Percentiles rank a stretch among this genome's conserved stretches.
Evolutionary conservation across 805 yeast species (phyloP).

Genomic region (Wickerhamiella nectarea): DNA sequence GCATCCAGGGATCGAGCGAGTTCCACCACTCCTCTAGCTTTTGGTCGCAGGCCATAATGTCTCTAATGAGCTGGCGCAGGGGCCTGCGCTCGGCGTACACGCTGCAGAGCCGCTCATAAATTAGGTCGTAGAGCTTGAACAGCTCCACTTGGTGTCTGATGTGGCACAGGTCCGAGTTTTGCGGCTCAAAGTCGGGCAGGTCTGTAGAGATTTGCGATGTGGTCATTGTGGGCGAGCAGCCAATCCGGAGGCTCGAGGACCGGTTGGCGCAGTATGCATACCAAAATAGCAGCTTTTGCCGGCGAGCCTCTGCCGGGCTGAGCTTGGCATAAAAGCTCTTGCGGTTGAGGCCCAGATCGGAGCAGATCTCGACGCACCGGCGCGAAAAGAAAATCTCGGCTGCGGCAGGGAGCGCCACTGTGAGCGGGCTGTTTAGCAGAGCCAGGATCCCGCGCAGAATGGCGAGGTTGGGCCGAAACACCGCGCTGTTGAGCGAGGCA

Average conservation of each 20-base stretch:
- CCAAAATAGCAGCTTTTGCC: slow-evolving; percentile 36
- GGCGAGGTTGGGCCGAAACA: slow-evolving; percentile 36
- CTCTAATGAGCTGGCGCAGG: slow-evolving; percentile 10
- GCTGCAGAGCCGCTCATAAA: slow-evolving; percentile 14
- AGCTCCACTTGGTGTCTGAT: slow-evolving; percentile 8
- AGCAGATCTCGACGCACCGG: slow-evolving; percentile 36
- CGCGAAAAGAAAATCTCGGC: slow-evolving; percentile 2
- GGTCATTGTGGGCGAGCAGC: slow-evolving; percentile 35
- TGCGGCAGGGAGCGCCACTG: neutral
- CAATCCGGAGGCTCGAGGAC: slow-evolving; percentile 33
- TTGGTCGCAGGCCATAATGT: slow-evolving; percentile 9
- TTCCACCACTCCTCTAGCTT: slow-evolving; percentile 15
- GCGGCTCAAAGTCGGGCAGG: slow-evolving; percentile 7
- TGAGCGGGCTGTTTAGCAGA: neutral
- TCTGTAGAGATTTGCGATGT: slow-evolving; percentile 14
- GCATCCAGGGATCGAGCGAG: slow-evolving; percentile 9
- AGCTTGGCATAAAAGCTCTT: slow-evolving; percentile 32
- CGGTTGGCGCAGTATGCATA: slow-evolving; percentile 35
- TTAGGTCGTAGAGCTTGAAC: slow-evolving; percentile 11
- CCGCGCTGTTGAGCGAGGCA: slow-evolving; percentile 36
- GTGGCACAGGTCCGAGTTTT: slow-evolving; percentile 3
- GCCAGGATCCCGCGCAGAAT: slow-evolving; percentile 32
- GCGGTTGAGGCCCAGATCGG: slow-evolving; percentile 44
- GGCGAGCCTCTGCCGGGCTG: slow-evolving; percentile 27
- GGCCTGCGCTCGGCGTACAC: slow-evolving; percentile 12